These are phyloP conservation scores for Lolium rigidum DNA, from an alignment of 176 grass and related monocot species.

Conservation along the genomic window DNA sequence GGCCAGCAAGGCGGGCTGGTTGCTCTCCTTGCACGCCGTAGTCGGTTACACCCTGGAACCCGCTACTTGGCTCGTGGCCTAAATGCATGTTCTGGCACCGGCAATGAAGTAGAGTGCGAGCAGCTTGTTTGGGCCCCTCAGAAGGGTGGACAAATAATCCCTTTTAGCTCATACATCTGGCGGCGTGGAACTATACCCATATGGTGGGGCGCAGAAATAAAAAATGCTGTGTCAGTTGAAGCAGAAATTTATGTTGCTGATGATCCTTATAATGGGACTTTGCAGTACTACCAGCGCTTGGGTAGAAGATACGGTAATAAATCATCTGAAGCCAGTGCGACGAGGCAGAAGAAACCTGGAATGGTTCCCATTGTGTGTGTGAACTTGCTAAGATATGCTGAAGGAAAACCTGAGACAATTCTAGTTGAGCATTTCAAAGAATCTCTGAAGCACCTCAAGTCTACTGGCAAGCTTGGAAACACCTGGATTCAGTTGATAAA, in stretches of 20 bases:
- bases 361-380: constrained; percentile 87
- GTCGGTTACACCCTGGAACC: constrained; percentile 94
- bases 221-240: constrained; percentile 69
- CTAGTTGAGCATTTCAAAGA: constrained; percentile 91
- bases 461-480: constrained; percentile 67
- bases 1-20: constrained; percentile 72
- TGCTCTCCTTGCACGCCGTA: constrained; percentile 94
- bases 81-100: constrained; percentile 96
- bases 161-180: constrained; percentile 94
- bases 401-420: constrained; percentile 88
- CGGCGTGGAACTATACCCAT: constrained; percentile 96
- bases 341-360: constrained; percentile 74
- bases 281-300: constrained; percentile 85
- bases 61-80: constrained; percentile 96
- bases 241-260: constrained; percentile 95
- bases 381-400: constrained; percentile 84
- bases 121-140: constrained; percentile 85
- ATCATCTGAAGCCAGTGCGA: constrained; percentile 59
- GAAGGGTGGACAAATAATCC: constrained; percentile 46
- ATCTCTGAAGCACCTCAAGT: constrained; percentile 71
- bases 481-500: constrained; percentile 97
- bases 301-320: constrained; percentile 78
- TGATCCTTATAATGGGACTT: constrained; percentile 89
- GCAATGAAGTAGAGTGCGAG: constrained; percentile 98
- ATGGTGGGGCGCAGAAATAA: constrained; percentile 97